Conservation (phyloP, 2,329 filamentous ascomycete species). For the Xylaria multiplex region DNA sequence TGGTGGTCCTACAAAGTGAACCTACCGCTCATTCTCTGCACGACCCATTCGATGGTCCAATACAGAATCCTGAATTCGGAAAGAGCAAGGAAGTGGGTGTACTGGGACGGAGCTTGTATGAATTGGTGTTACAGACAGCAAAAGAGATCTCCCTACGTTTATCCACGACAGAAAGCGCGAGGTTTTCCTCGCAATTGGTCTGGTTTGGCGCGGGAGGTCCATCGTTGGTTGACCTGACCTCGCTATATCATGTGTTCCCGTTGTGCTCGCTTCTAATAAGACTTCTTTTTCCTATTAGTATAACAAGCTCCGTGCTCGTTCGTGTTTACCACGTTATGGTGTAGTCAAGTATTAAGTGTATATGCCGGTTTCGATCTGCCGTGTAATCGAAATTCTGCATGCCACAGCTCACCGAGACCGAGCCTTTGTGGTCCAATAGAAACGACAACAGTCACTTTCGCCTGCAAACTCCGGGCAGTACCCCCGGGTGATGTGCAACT, state of each 20-base stretch:
- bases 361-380: not conserved
- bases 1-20: slow-evolving; percentile 45
- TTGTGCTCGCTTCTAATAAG: slow-evolving; percentile 45
- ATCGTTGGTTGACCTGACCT: slow-evolving; percentile 34
- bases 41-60: slow-evolving; percentile 38
- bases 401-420: too few relatives aligned
- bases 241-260: slow-evolving; percentile 40
- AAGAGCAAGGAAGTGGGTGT: slow-evolving; percentile 50
- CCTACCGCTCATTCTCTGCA: slow-evolving; percentile 39
- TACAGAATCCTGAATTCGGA: slow-evolving; percentile 49
- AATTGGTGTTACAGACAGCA: slow-evolving; percentile 50
- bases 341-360: not conserved
- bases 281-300: slow-evolving; percentile 37
- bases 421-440: too few relatives aligned
- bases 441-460: too few relatives aligned
- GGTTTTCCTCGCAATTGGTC: slow-evolving; percentile 38
- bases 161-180: slow-evolving; percentile 39
- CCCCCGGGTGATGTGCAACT: not conserved
- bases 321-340: not conserved
- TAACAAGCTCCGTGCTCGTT: slow-evolving; percentile 4
- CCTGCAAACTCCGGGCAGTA: too few relatives aligned
- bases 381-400: too few relatives aligned
- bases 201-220: slow-evolving; percentile 37
- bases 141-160: slow-evolving; percentile 45
- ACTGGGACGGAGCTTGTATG: slow-evolving; percentile 53